phyloP scores from a whole-genome alignment of 768 basidiomycete species.

The Stropharia rugosoannulata region DNA sequence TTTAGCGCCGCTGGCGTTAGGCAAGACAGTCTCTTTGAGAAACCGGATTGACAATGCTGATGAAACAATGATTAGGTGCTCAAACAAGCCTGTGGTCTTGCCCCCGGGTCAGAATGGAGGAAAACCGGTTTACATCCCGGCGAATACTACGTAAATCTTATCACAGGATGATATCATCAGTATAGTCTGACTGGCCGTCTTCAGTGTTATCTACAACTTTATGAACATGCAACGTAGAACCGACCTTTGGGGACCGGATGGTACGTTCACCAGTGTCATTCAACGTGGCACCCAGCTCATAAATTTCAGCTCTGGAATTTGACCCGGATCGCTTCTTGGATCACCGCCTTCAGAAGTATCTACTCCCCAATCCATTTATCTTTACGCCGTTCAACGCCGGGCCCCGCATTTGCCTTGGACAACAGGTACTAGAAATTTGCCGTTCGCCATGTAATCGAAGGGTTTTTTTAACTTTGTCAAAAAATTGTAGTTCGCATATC shows the following conservation, averaged over 20 bases:
- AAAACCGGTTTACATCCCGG: conserved; percentile 21
- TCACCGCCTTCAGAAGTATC: conserved; percentile 42
- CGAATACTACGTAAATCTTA: conserved; percentile 18
- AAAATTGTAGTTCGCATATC: conserved; percentile 40
- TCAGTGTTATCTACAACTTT: conserved; percentile 37
- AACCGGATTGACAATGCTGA: background rate
- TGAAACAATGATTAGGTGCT: background rate
- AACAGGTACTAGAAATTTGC: conserved; percentile 28
- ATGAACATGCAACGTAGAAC: conserved; percentile 59
- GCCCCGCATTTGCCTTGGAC: conserved; percentile 36
- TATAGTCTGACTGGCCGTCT: background rate
- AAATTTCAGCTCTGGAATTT: conserved; percentile 38
- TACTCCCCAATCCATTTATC: conserved; percentile 41
- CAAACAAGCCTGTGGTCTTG: conserved; percentile 12
- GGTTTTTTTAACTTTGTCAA: too few species aligned
- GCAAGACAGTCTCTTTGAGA: background rate
- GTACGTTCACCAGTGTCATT: conserved; percentile 23
- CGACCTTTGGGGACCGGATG: conserved; percentile 71
- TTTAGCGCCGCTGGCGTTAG: conserved; percentile 5
- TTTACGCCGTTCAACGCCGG: conserved; percentile 41
- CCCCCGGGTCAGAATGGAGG: conserved; percentile 15
- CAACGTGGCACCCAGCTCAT: background rate
- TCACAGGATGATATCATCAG: background rate
- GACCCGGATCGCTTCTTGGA: conserved; percentile 61
- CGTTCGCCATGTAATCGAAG: background rate